Percentiles rank a stretch among this genome's conserved stretches.
These are phyloP conservation scores for Entoloma clypeatum DNA, from an alignment of 1,284 basidiomycete species.

Conservation along the genomic window DNA sequence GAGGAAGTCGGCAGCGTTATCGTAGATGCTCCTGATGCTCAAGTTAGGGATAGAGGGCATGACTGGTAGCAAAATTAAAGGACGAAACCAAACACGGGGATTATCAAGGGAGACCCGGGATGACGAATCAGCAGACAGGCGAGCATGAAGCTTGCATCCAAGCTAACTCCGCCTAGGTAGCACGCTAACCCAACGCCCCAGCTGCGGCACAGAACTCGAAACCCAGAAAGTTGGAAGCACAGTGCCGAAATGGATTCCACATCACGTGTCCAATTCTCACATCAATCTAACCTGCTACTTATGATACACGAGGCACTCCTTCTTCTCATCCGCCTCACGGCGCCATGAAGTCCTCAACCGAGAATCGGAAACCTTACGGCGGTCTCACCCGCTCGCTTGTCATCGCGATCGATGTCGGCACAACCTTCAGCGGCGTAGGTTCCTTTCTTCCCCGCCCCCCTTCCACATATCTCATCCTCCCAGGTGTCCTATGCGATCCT, in stretches of 20 bases:
- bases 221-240: too few relatives aligned
- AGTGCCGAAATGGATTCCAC: too few relatives aligned
- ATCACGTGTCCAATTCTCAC: too few relatives aligned
- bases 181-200: too few relatives aligned
- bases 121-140: not conserved
- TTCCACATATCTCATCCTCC: conserved; percentile 12
- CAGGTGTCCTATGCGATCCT: conserved; percentile 72
- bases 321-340: conserved; percentile 14
- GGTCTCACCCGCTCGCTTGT: conserved; percentile 62
- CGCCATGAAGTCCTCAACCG: conserved; percentile 41
- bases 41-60: conserved; percentile 49
- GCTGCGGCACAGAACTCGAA: too few relatives aligned
- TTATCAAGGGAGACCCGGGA: too few relatives aligned
- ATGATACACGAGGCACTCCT: too few relatives aligned
- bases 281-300: too few relatives aligned
- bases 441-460: not conserved
- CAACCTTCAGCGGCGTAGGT: conserved; percentile 66
- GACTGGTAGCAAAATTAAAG: conserved; percentile 31
- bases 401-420: conserved; percentile 72
- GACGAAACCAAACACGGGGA: conserved; percentile 37
- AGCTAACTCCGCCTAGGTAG: too few relatives aligned
- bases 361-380: conserved; percentile 68
- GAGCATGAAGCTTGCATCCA: not conserved
- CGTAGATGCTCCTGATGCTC: conserved; percentile 55
- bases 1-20: conserved; percentile 60